Conservation (phyloP, 164 flowering plant genomes). For the Aristolochia fimbriata region DNA sequence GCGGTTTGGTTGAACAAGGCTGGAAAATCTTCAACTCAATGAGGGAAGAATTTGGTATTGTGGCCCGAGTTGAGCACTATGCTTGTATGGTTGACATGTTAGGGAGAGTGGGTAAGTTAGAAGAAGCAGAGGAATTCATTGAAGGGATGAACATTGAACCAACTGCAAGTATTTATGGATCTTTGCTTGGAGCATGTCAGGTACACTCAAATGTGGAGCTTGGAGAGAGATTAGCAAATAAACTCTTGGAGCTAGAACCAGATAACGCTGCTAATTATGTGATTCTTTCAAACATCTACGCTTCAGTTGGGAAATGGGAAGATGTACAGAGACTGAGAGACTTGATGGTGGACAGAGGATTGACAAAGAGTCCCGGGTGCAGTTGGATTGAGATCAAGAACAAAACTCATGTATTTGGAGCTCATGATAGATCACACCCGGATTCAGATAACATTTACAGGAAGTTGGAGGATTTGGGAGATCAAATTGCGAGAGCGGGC, state of each 20-base stretch:
- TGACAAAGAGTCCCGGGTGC: constrained; percentile 4
- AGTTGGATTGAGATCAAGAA: constrained; percentile 7
- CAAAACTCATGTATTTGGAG: neutral
- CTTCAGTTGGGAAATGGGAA: constrained; percentile 2
- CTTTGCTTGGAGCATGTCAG: constrained; percentile 1
- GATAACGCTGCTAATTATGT: constrained; percentile 5
- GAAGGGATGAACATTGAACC: neutral
- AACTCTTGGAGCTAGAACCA: constrained; percentile 5
- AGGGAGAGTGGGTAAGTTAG: neutral
- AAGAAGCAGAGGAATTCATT: neutral
- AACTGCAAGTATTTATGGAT: neutral
- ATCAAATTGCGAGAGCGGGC: neutral
- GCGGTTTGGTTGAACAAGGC: constrained; percentile 61
- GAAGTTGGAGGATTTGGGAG: neutral
- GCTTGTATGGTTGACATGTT: constrained; percentile 1
- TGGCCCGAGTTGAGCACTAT: constrained; percentile 15
- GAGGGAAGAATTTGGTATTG: constrained; percentile 27
- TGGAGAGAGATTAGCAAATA: neutral
- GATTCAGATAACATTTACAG: neutral
- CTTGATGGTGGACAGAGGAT: constrained; percentile 1
- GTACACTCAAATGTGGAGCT: neutral
- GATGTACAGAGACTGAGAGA: neutral
- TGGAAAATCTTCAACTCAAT: constrained; percentile 36
- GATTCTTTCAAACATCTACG: constrained; percentile 1
- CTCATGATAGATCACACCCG: constrained; percentile 1